Percentiles rank a stretch among this genome's conserved stretches.
Conservation (phyloP, 129 eudicot genomes). For the carrot (Daucus carota) region DH1_v3.0 NC_030381.2:18996001-18996500, state of each 20-base stretch:
- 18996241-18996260: constrained; percentile 72
- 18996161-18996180: constrained; percentile 27
- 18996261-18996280: constrained; percentile 96
- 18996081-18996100: background rate
- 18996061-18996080: background rate
- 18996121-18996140: constrained; percentile 55
- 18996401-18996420: constrained; percentile 14
- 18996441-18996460: constrained; percentile 4
- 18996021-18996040: background rate
- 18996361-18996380: constrained; percentile 21
- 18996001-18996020: background rate
- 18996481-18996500: constrained; percentile 31
- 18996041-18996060: background rate
- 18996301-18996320: constrained; percentile 55
- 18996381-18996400: constrained; percentile 16
- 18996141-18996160: constrained; percentile 30
- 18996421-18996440: constrained; percentile 16
- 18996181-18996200: constrained; percentile 14
- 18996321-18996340: constrained; percentile 76
- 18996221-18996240: constrained; percentile 78
- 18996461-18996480: constrained; percentile 2
- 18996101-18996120: constrained; percentile 33
- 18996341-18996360: constrained; percentile 15
- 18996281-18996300: constrained; percentile 28
- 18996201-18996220: constrained; percentile 46